Conservation (phyloP, 2,329 filamentous ascomycete genomes). For the Cucurbitaria berberidis region DNA sequence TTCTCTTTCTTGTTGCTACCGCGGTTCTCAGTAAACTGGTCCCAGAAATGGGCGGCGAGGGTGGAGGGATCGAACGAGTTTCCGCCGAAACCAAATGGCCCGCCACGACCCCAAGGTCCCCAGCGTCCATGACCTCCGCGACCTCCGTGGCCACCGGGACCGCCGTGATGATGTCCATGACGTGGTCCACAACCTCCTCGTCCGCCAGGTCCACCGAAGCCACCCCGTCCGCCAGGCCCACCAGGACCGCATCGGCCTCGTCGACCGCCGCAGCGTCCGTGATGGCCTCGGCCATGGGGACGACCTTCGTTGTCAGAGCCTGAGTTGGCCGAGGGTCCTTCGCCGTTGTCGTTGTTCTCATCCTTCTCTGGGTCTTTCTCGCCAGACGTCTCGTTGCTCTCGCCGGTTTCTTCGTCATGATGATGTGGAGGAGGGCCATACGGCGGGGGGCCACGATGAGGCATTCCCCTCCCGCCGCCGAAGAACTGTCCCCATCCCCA, state of each 20-base stretch:
- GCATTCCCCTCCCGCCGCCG: slow-evolving; percentile 31
- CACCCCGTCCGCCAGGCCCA: slow-evolving; percentile 11
- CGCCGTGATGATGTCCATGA: slow-evolving; percentile 9
- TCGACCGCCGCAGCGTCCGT: slow-evolving; percentile 27
- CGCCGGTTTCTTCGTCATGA: slow-evolving; percentile 17
- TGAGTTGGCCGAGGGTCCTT: slow-evolving; percentile 37
- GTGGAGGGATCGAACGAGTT: slow-evolving; percentile 28
- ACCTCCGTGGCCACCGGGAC: slow-evolving; percentile 27
- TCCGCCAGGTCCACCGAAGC: slow-evolving; percentile 10
- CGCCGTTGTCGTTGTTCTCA: slow-evolving; percentile 33
- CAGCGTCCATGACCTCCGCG: slow-evolving; percentile 32
- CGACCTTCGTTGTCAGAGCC: slow-evolving; percentile 36
- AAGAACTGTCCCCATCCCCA: slow-evolving; percentile 46
- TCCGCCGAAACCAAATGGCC: slow-evolving; percentile 16
- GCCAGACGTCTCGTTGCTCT: slow-evolving; percentile 8
- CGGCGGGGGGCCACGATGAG: slow-evolving; percentile 39
- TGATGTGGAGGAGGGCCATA: slow-evolving; percentile 29
- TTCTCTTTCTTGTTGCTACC: slow-evolving; percentile 20
- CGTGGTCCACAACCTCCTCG: slow-evolving; percentile 8
- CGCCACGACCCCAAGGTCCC: slow-evolving; percentile 32
- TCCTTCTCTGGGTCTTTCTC: slow-evolving; percentile 23
- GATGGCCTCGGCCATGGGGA: slow-evolving; percentile 18
- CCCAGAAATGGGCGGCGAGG: slow-evolving; percentile 44
- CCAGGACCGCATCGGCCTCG: slow-evolving; percentile 33
- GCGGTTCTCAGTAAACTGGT: slow-evolving; percentile 37